These are phyloP conservation scores for Taiozyma onychis DNA, from an alignment of 1,139 yeast genomes.

Conservation along the genomic window DNA sequence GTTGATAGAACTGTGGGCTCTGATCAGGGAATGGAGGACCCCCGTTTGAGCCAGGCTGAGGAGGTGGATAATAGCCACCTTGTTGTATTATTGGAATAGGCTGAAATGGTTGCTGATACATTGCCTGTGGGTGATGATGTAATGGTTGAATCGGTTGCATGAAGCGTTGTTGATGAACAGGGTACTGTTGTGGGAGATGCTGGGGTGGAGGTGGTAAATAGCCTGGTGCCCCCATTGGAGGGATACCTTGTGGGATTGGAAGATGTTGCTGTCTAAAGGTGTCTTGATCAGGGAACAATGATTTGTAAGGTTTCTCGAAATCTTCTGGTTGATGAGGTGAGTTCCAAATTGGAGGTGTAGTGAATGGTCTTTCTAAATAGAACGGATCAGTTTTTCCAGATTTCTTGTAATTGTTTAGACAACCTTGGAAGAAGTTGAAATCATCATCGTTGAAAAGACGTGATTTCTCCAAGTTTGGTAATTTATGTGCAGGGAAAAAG, in stretches of 20 bases:
- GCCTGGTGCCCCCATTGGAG: background rate
- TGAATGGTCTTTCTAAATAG: constrained; percentile 56
- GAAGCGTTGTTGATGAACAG: constrained; percentile 7
- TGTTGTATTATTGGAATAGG: constrained; percentile 18
- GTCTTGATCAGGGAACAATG: constrained; percentile 17
- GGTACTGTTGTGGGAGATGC: constrained; percentile 6
- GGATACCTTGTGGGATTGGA: constrained; percentile 4
- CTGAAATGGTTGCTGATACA: constrained; percentile 12
- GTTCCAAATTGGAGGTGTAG: constrained; percentile 80
- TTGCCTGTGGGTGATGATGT: constrained; percentile 5
- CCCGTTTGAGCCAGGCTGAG: constrained; percentile 6
- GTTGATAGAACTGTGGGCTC: constrained; percentile 10
- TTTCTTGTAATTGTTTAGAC: constrained; percentile 20
- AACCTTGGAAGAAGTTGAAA: constrained; percentile 41
- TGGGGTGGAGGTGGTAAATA: constrained; percentile 8
- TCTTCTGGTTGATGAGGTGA: constrained; percentile 32
- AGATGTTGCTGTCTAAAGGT: constrained; percentile 4
- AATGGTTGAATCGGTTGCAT: constrained; percentile 10
- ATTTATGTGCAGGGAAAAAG: constrained; percentile 41
- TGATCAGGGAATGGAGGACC: constrained; percentile 2
- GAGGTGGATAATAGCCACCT: constrained; percentile 9
- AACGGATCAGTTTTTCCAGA: constrained; percentile 19
- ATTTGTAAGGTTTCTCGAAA: constrained; percentile 36
- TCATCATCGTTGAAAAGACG: constrained; percentile 33
- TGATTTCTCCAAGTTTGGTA: constrained; percentile 38